Conservation (phyloP, 2,329 filamentous ascomycete species). For the Juglanconis oblonga region DNA sequence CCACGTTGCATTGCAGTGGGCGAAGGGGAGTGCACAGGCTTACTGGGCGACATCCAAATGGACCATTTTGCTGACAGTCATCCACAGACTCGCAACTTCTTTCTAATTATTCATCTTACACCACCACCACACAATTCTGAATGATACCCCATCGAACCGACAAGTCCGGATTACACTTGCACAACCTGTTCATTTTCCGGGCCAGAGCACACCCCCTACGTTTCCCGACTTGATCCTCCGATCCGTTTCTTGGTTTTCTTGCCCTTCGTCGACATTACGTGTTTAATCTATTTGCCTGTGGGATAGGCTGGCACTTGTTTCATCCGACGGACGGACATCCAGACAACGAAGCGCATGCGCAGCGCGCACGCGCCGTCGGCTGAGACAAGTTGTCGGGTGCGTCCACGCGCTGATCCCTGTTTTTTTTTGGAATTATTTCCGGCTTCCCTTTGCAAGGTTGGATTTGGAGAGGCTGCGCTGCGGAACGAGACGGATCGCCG, state of each 20-base stretch:
- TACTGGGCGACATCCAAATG: slow-evolving; percentile 1
- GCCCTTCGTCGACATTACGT: not conserved
- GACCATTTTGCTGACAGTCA: slow-evolving; percentile 17
- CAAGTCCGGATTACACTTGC: not conserved
- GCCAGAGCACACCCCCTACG: not conserved
- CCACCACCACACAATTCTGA: slow-evolving; percentile 2
- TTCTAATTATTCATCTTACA: slow-evolving; percentile 12
- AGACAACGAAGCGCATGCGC: slow-evolving; percentile 1
- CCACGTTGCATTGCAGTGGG: slow-evolving; percentile 10
- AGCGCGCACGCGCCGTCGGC: slow-evolving; percentile 7
- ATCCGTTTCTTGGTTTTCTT: not conserved
- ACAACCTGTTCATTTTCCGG: too few relatives aligned
- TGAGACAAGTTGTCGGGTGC: slow-evolving; percentile 12
- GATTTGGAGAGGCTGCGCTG: not conserved
- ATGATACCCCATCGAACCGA: slow-evolving; percentile 3
- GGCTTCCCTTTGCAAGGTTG: not conserved
- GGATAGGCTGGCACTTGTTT: too few relatives aligned
- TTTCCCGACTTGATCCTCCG: not conserved
- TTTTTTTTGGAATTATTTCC: not conserved
- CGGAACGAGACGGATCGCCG: slow-evolving; percentile 1
- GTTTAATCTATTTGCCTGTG: too few relatives aligned
- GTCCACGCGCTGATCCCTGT: slow-evolving; percentile 10
- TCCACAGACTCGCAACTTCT: slow-evolving; percentile 8
- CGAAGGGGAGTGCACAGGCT: slow-evolving; percentile 1
- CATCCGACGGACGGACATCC: too few relatives aligned